phyloP scores from a whole-genome alignment of 371 early-diverging fungal species.

The Gilbertella persicaria region DNA sequence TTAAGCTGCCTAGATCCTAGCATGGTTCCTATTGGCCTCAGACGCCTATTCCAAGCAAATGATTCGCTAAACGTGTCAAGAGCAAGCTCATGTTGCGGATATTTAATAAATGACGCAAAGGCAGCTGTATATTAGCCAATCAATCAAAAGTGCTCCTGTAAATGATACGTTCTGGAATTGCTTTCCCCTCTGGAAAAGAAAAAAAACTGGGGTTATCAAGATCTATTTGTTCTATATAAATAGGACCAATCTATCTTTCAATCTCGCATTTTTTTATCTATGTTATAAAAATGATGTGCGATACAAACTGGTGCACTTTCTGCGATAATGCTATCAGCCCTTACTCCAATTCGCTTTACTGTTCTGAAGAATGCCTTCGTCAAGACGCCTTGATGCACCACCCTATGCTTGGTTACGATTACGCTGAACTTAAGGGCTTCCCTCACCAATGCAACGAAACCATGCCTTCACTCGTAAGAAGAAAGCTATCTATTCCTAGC shows the following conservation, averaged over 20 bases:
- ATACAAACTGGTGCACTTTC: slow-evolving; percentile 34
- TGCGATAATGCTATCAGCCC: slow-evolving; percentile 32
- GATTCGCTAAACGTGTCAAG: too few relatives aligned
- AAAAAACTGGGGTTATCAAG: too few relatives aligned
- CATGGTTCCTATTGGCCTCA: too few relatives aligned
- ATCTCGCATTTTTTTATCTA: not conserved
- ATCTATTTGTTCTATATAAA: too few relatives aligned
- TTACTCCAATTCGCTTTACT: slow-evolving; percentile 30
- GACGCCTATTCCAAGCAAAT: too few relatives aligned
- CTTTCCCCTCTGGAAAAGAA: too few relatives aligned
- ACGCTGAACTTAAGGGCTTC: slow-evolving; percentile 31
- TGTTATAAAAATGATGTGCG: slow-evolving; percentile 15
- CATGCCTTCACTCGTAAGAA: slow-evolving; percentile 9
- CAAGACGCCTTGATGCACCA: slow-evolving; percentile 27
- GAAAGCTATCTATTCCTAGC: slow-evolving; percentile 17
- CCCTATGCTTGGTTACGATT: slow-evolving; percentile 35
- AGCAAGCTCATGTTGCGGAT: too few relatives aligned
- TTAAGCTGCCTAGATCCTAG: too few relatives aligned
- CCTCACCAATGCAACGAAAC: slow-evolving; percentile 14
- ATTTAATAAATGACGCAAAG: slow-evolving; percentile 6
- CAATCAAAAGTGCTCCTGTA: not conserved
- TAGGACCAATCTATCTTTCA: too few relatives aligned
- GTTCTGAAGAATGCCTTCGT: slow-evolving; percentile 28
- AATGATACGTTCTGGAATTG: too few relatives aligned
- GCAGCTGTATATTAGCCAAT: not conserved